A percentile compares a stretch with the other conserved stretches of the same genome.
phyloP scores from a whole-genome alignment of 2,329 filamentous ascomycete genomes.

The Trematosphaeria pertusa region DNA sequence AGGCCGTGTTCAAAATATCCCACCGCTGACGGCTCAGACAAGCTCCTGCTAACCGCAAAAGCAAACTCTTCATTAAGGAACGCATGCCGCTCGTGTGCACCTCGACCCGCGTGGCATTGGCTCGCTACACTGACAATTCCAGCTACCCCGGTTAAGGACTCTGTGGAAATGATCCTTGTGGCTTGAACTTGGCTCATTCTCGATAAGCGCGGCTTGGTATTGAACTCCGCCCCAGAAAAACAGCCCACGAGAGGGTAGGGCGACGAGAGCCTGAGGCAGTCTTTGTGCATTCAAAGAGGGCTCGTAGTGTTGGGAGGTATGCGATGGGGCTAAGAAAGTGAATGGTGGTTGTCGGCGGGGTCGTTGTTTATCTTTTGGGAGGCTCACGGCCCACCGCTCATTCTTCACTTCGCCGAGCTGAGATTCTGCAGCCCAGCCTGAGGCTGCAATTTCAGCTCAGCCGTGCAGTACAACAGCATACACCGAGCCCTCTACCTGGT shows the following conservation, averaged over 20 bases:
- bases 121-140: constrained; percentile 2
- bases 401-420: constrained; percentile 3
- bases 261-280: background rate
- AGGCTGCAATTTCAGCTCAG: constrained; percentile 11
- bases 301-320: background rate
- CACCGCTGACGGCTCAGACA: too few relatives aligned
- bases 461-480: constrained; percentile 1
- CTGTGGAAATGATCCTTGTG: constrained; percentile 1
- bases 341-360: too few relatives aligned
- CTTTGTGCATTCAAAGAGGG: too few relatives aligned
- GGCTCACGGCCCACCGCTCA: too few relatives aligned
- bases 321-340: too few relatives aligned
- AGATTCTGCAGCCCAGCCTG: background rate
- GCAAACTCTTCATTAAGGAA: too few relatives aligned
- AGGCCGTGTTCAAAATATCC: too few relatives aligned
- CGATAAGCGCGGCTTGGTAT: constrained; percentile 1
- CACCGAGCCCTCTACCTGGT: constrained; percentile 10
- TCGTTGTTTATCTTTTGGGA: too few relatives aligned
- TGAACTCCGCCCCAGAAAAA: constrained; percentile 3
- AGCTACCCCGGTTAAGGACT: constrained; percentile 4
- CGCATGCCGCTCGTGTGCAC: constrained; percentile 40
- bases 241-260: too few relatives aligned
- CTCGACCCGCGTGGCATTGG: background rate
- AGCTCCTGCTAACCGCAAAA: too few relatives aligned
- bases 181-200: background rate